These are phyloP conservation scores for Oryza meyeriana DNA, from an alignment of 176 grass and related monocot species.

Conservation along the genomic window DNA sequence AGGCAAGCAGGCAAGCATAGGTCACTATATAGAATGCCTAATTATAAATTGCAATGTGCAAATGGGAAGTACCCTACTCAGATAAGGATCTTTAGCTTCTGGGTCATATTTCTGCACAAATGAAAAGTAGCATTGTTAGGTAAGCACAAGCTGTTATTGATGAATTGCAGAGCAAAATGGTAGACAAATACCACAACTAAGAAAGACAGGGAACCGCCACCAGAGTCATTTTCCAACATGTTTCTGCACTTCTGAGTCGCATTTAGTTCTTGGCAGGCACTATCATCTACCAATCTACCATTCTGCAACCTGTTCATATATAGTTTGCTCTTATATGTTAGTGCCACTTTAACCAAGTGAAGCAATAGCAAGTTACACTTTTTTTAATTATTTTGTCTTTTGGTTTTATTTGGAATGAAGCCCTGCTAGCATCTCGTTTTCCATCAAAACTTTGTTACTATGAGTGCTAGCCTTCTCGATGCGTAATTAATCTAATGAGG, in stretches of 20 bases:
- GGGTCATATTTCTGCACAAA: constrained; percentile 85
- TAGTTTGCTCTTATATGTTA: no score
- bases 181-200: constrained; percentile 62
- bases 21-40: no score
- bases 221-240: constrained; percentile 86
- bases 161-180: not conserved
- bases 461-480: not conserved
- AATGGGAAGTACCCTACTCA: constrained; percentile 79
- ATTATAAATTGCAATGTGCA: no score
- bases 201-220: constrained; percentile 79
- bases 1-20: no score
- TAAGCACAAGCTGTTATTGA: not conserved
- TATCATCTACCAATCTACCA: not conserved
- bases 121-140: constrained; percentile 1
- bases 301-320: no score
- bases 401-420: not conserved
- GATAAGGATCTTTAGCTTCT: constrained; percentile 77
- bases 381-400: not conserved
- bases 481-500: not conserved
- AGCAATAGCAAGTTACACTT: no score
- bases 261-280: not conserved
- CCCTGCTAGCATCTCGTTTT: no score
- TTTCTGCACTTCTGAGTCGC: constrained; percentile 65
- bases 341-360: not conserved
- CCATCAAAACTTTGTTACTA: not conserved